Percentiles rank a stretch among this genome's conserved stretches.
Evolutionary conservation across 192 early-diverging fungal genomes (phyloP).

Genomic region (Podila horticola): DNA sequence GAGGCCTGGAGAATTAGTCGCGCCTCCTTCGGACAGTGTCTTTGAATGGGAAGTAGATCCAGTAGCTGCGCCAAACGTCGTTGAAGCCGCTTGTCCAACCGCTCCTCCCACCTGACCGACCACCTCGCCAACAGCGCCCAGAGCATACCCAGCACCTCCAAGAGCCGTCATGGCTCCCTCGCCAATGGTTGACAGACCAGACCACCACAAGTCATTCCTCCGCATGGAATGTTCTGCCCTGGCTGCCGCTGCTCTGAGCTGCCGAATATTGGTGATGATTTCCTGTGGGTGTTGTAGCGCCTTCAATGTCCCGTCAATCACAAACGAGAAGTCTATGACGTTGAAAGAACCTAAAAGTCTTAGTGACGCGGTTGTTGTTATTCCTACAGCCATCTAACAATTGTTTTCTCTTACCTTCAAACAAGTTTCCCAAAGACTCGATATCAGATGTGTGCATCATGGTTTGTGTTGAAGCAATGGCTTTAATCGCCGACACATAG

Average conservation of each 20-base stretch:
- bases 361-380: neutral
- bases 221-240: conserved; percentile 34
- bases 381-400: neutral
- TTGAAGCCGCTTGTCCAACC: conserved; percentile 23
- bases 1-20: neutral
- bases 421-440: conserved; percentile 43
- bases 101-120: conserved; percentile 33
- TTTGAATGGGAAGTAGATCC: conserved; percentile 8
- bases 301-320: conserved; percentile 45
- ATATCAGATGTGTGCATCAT: conserved; percentile 44
- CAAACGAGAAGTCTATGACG: conserved; percentile 40
- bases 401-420: conserved; percentile 28
- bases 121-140: conserved; percentile 26
- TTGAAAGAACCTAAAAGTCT: neutral
- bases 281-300: conserved; percentile 38
- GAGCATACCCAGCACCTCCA: conserved; percentile 32
- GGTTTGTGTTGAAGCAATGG: conserved; percentile 36
- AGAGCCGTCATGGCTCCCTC: conserved; percentile 35
- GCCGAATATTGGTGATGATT: conserved; percentile 29
- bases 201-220: conserved; percentile 41
- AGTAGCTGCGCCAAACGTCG: conserved; percentile 31
- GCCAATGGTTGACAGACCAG: conserved; percentile 26
- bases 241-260: conserved; percentile 8
- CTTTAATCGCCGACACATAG: conserved; percentile 14
- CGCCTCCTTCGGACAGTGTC: neutral